Base-by-base conservation (phyloP, 1,139 yeast genomes). In the Kurtzmaniella quercitrusa region DNA sequence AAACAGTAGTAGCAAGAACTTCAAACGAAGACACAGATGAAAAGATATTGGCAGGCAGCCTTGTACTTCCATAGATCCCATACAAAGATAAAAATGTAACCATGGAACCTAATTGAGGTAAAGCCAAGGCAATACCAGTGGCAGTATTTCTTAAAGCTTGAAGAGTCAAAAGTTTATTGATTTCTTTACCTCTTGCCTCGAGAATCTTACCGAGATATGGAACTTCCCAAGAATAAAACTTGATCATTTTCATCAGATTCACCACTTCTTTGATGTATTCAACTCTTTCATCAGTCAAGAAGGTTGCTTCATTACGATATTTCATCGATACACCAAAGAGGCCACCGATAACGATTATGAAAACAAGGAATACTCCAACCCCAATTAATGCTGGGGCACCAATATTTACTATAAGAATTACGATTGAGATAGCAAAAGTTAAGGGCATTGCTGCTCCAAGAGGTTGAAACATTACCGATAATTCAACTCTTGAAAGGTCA, bases 381-480 rank as follows among this genome's bases (percentile, higher is more conserved):
- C 88, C 89, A 2, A 81, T 82, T 42, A 86, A 59, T 0, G 90
- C 78, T 0, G 87, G 66, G 1, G 78, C 84, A 19, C 95, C 95
- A 40, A 87, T 70, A 51, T 85, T 83, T 44, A 76, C 72, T 38
- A 83, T 63, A 42, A 87, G 70, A 34, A 86, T 62, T 1, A 78
- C 86, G 43, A 85, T 70, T 39, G 82, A 69, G 37, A 79, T 72
- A 12, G 66, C 70, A 10, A 81, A 58, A 1, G 82, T 73, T 10
- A 79, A 68, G 0, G 87, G 82, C 53, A 84, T 74, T 9, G 81
- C 70, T 47, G 82, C 61, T 10, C 79, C 62, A 55, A 79, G 75
- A 1, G 86, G 85, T 51, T 81, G 82, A 62, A 82, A 82, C 21
- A 43, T 42, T 15, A 27, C 27, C 3, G 40, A 57, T 29, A 50